These are phyloP conservation scores for Vairimorpha apis DNA, from an alignment of 371 early-diverging fungal species.

Conservation along the genomic window DNA sequence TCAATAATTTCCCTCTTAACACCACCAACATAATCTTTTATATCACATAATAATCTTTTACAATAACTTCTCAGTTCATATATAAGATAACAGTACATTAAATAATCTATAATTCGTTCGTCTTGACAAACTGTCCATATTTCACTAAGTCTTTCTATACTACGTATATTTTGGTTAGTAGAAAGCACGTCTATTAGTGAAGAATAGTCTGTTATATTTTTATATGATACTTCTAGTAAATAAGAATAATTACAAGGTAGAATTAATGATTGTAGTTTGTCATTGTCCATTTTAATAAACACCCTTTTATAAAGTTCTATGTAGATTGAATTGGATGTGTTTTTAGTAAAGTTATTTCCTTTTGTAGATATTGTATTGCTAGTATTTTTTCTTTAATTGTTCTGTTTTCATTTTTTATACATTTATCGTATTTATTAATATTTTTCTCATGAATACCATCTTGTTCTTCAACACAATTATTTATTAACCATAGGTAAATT, in stretches of 20 bases:
- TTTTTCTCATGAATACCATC: too few species aligned
- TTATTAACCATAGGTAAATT: too few species aligned
- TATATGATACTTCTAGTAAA: conserved; percentile 28
- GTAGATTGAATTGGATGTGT: neutral
- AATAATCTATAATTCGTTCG: neutral
- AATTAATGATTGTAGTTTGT: conserved; percentile 6
- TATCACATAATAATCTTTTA: neutral
- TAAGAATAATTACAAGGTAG: neutral
- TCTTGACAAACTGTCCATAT: neutral
- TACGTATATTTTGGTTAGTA: neutral
- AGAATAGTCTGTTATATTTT: conserved; percentile 14
- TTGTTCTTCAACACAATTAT: too few species aligned
- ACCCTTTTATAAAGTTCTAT: conserved; percentile 13
- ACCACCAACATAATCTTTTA: neutral
- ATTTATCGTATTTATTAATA: too few species aligned
- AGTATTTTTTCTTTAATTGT: too few species aligned
- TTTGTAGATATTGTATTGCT: too few species aligned
- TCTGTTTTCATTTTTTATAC: too few species aligned
- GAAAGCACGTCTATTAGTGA: neutral
- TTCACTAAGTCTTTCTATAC: conserved; percentile 21
- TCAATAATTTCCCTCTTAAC: too few species aligned
- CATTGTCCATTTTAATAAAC: conserved; percentile 17
- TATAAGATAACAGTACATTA: neutral
- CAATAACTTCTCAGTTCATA: neutral
- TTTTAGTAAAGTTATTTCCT: too few species aligned